A percentile compares a stretch with the other conserved stretches of the same genome.
Conservation (phyloP, 768 basidiomycete species). For the Mycena albidolilacea region DNA sequence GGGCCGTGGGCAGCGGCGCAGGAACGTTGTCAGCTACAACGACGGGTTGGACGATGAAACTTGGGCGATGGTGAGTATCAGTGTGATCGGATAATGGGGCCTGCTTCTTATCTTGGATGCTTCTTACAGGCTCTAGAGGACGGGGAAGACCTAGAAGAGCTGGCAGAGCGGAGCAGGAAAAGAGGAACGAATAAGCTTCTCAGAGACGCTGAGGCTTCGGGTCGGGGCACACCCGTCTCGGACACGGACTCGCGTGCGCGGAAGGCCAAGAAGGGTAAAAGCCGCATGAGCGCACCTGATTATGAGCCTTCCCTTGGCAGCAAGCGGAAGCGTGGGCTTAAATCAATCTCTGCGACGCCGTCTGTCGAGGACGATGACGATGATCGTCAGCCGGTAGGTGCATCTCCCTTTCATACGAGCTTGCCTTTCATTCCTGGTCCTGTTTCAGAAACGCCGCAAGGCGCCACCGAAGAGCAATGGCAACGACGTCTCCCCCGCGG, state of each 20-base stretch:
- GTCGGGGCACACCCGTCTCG: conserved; percentile 74
- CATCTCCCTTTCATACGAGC: conserved; percentile 5
- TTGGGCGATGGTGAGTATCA: conserved; percentile 79
- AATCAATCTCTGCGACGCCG: conserved; percentile 84
- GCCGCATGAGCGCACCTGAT: conserved; percentile 57
- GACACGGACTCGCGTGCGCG: conserved; percentile 73
- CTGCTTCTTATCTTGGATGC: conserved; percentile 19
- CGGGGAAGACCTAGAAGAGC: conserved; percentile 84
- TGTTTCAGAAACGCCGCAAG: conserved; percentile 87
- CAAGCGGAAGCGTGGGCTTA: conserved; percentile 84
- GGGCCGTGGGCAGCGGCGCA: conserved; percentile 88
- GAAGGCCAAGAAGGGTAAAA: conserved; percentile 77
- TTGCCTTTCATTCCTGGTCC: conserved; percentile 13
- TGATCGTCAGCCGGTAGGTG: conserved; percentile 74
- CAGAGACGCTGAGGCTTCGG: conserved; percentile 64
- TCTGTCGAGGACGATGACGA: conserved; percentile 87
- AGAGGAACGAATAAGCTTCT: conserved; percentile 72
- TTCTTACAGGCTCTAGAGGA: conserved; percentile 78
- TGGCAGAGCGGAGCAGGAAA: conserved; percentile 75
- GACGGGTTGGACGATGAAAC: conserved; percentile 96
- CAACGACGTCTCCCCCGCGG: conserved; percentile 68
- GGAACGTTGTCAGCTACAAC: conserved; percentile 91
- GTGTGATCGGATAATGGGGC: conserved; percentile 8
- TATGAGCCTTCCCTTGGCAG: conserved; percentile 64
- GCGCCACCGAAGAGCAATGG: conserved; percentile 63